Percentiles rank a stretch among this genome's conserved stretches.
Evolutionary conservation across 2,329 filamentous ascomycete genomes (phyloP).

Genomic region (Xylaria hypoxylon): DNA sequence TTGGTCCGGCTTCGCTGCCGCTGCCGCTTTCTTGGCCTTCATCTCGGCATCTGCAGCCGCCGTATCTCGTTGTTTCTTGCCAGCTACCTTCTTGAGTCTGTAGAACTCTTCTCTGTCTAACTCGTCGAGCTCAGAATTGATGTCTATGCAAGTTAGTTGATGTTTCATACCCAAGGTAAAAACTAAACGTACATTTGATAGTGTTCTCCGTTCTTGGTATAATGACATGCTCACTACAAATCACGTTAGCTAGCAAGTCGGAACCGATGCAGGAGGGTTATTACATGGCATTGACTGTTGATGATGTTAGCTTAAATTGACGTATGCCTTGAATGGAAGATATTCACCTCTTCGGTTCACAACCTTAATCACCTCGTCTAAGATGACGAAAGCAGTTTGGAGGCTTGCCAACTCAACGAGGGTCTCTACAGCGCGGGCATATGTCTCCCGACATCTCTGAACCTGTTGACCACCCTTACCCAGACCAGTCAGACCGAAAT

Average conservation of each 20-base stretch:
- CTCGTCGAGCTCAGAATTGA: constrained; percentile 98
- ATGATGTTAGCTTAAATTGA: constrained; percentile 46
- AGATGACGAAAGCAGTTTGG: constrained; percentile 96
- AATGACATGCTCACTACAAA: constrained; percentile 83
- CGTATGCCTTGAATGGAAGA: neutral
- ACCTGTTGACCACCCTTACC: constrained; percentile 98
- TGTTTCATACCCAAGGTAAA: neutral
- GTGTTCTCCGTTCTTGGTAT: constrained; percentile 98
- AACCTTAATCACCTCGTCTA: constrained; percentile 99
- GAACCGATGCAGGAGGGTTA: constrained; percentile 9
- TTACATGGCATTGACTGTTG: constrained; percentile 88
- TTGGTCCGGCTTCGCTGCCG: constrained; percentile 51
- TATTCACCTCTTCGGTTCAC: constrained; percentile 89
- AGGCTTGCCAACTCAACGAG: constrained; percentile 94
- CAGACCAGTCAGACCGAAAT: constrained; percentile 94
- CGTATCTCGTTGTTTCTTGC: constrained; percentile 83
- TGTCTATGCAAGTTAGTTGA: constrained; percentile 66
- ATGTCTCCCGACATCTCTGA: constrained; percentile 93
- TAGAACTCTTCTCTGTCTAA: constrained; percentile 98
- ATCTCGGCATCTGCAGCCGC: constrained; percentile 80
- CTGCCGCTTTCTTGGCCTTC: constrained; percentile 74
- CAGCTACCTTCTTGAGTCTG: constrained; percentile 91
- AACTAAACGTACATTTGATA: constrained; percentile 82
- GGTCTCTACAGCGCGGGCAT: constrained; percentile 94
- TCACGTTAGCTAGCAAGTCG: constrained; percentile 40